These are phyloP conservation scores for Calonectria honghensis DNA, from an alignment of 2,329 filamentous ascomycete genomes.

Conservation along the genomic window DNA sequence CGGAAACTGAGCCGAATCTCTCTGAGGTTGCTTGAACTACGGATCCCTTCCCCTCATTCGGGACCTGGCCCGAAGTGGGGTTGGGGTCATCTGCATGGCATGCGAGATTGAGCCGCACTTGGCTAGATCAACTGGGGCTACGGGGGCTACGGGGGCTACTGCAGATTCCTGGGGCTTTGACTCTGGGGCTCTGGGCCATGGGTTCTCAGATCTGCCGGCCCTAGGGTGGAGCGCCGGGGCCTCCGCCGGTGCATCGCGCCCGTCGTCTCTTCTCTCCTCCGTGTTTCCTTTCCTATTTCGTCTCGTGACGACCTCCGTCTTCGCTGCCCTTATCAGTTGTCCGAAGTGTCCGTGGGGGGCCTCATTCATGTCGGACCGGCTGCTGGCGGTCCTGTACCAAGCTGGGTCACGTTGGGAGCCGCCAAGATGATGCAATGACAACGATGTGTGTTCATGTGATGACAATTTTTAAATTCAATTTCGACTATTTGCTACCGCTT, in stretches of 20 bases:
- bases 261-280: not conserved
- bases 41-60: slow-evolving; percentile 23
- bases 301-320: not conserved
- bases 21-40: not conserved
- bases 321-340: slow-evolving; percentile 5
- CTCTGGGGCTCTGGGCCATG: slow-evolving; percentile 7
- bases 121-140: slow-evolving; percentile 14
- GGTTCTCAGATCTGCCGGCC: slow-evolving; percentile 1
- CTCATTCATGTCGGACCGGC: slow-evolving; percentile 5
- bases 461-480: slow-evolving; percentile 9
- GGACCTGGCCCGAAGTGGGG: slow-evolving; percentile 14
- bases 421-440: not conserved
- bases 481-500: slow-evolving; percentile 16
- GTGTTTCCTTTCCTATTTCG: slow-evolving; percentile 12
- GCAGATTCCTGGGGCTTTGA: slow-evolving; percentile 6
- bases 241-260: slow-evolving; percentile 1
- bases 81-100: not conserved
- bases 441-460: not conserved
- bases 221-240: slow-evolving; percentile 13
- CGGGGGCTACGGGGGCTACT: not conserved
- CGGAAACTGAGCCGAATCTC: slow-evolving; percentile 16
- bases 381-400: not conserved
- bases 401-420: not conserved
- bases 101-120: slow-evolving; percentile 21
- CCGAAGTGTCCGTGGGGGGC: slow-evolving; percentile 14